These are phyloP conservation scores for Choiromyces venosus DNA, from an alignment of 495 filamentous ascomycete genomes.

Conservation along the genomic window DNA sequence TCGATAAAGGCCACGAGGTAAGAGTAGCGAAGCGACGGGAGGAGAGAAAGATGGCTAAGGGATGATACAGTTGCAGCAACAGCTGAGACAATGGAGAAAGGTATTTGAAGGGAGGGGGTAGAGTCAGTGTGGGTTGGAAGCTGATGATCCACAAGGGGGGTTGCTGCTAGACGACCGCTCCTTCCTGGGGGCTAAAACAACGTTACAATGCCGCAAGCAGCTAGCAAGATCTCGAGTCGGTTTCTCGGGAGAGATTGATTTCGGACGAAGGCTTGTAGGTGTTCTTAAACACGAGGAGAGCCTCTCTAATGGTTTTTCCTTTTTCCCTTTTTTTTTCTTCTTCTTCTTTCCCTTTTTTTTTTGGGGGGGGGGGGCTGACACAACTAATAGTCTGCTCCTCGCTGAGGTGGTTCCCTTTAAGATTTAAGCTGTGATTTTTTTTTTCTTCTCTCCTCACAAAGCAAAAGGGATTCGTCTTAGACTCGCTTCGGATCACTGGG, in stretches of 20 bases:
- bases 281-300: constrained; percentile 5
- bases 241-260: constrained; percentile 6
- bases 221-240: constrained; percentile 12
- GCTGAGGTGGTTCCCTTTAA: not conserved
- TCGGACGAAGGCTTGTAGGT: not conserved
- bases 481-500: constrained; percentile 23
- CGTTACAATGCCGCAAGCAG: constrained; percentile 29
- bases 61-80: not conserved
- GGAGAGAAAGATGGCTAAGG: constrained; percentile 1
- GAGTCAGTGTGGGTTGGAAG: not conserved
- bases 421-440: not conserved
- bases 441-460: not conserved
- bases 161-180: not conserved
- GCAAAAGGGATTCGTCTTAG: constrained; percentile 3
- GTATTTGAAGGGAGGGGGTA: not conserved
- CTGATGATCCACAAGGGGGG: not conserved
- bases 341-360: constrained; percentile 3
- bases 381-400: not conserved
- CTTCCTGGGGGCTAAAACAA: not conserved
- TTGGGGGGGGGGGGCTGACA: not conserved
- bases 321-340: not conserved
- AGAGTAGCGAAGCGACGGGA: not conserved
- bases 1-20: not conserved
- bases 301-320: constrained; percentile 10
- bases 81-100: not conserved